Conservation (phyloP, 345 rosid genomes). For the Euphorbia peplus region DNA sequence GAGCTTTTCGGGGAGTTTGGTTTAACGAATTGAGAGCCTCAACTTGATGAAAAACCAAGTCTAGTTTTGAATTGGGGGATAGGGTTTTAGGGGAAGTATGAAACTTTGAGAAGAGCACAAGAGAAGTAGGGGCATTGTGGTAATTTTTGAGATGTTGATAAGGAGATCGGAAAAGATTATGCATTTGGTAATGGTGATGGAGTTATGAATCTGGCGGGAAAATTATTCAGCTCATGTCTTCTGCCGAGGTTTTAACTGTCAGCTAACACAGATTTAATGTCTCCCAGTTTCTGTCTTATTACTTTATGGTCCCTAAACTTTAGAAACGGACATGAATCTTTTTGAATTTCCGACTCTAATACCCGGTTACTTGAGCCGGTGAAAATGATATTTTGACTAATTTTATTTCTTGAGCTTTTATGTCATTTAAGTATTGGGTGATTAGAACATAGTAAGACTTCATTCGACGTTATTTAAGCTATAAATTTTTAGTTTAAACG, state of each 20-base stretch:
- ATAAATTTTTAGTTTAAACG: too few relatives aligned
- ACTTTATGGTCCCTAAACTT: too few relatives aligned
- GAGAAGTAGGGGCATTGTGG: constrained; percentile 7
- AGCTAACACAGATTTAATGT: too few relatives aligned
- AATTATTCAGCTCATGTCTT: background rate
- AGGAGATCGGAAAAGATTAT: constrained; percentile 28
- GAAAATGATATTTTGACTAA: too few relatives aligned
- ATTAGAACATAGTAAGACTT: too few relatives aligned
- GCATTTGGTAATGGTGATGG: constrained; percentile 20
- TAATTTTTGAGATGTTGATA: constrained; percentile 17
- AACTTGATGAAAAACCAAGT: constrained; percentile 20
- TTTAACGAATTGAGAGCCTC: constrained; percentile 26
- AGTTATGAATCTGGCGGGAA: constrained; percentile 13
- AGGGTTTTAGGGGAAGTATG: constrained; percentile 29
- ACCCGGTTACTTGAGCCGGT: too few relatives aligned
- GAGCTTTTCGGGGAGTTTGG: constrained; percentile 12
- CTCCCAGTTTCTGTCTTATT: too few relatives aligned
- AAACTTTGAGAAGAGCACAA: constrained; percentile 24
- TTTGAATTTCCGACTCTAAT: too few relatives aligned
- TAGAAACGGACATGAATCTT: too few relatives aligned
- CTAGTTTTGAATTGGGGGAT: constrained; percentile 20
- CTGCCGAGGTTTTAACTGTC: background rate
- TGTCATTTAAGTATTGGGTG: too few relatives aligned
- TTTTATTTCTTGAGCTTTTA: too few relatives aligned
- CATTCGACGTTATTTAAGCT: too few relatives aligned